Evolutionary conservation across 768 basidiomycete genomes (phyloP), one percentile per base, ranked within the genome.

Genomic region (Amylocystis lapponica): DNA sequence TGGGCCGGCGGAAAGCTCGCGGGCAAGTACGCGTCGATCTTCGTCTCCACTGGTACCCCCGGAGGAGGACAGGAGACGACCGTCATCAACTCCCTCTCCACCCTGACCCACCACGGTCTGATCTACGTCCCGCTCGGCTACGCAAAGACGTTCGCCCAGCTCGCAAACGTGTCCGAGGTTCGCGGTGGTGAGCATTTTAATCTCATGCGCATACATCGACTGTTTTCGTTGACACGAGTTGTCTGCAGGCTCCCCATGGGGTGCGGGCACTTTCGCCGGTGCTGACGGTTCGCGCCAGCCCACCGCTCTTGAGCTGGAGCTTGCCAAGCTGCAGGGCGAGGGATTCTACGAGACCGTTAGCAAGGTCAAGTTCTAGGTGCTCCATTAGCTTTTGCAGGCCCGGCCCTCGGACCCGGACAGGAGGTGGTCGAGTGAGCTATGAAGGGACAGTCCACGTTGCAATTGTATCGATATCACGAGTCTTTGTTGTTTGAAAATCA

Each of bases 191-290:
- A 57, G 68, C n/a, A n/a, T n/a, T n/a, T n/a, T n/a, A n/a, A n/a
- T n/a, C n/a, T n/a, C n/a, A n/a, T n/a, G n/a, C n/a, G n/a, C n/a
- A n/a, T n/a, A n/a, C n/a, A n/a, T n/a, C n/a, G n/a, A n/a, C 32
- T 33, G 32, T n/a, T 19, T n/a, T n/a, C 32, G 7, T 33, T n/a
- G n/a, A n/a, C n/a, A n/a, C n/a, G n/a, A n/a, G n/a, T n/a, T n/a
- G n/a, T n/a, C n/a, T n/a, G n/a, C 42, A 82, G 85, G 86, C 34
- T 82, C 83, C 16, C 75, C 89, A 1, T 93, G 81, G 78, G 89
- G 89, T 50, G 80, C 85, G n/a, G 86, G 83, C 35, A 83, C 83
- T 25, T 68, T 76, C 52, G 70, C 82, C 11, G 70, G 67, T 33
- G 56, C 63, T 8, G 71, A 74, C 46, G 81, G 80, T 31, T 41